Base-by-base conservation (phyloP, 495 filamentous ascomycete genomes). In the Tetracladium marchalianum region DNA sequence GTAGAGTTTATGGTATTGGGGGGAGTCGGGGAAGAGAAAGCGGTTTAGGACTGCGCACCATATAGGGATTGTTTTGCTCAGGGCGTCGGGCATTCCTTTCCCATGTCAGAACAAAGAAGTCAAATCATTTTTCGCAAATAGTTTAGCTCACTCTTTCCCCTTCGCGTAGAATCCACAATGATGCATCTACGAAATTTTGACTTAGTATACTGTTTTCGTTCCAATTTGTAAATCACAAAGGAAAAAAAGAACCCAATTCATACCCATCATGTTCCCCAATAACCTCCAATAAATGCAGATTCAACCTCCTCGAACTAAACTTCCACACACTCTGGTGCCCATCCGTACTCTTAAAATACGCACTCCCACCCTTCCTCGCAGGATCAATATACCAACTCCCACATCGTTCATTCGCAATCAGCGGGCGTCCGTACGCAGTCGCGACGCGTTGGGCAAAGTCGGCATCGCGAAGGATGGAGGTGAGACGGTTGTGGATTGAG, bases 311-410 rank as follows among this genome's bases (percentile, higher is more conserved):
- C 24, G 76, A 72, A 65, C 81, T 93, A 58, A 96, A 95, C 37
- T 77, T 75, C 90, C 90, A 97, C 62, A 92, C 75, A 15, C 86
- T 85, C 0, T 73, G 75, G 67, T 98, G 92, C 1, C 92, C 92
- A 65, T 98, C 92, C 22, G 92, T 98, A 66, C 87, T 93, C 71
- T 98, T 98, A 66, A 96, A 98, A 66, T 97, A 97, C 6, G 77
- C 86, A 41, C 84, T 85, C 12, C 74, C 85, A 1, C 64, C 64
- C 58, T 89, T 89, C 10, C 47, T 52, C 15, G 62, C 61, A 0
- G 85, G 82, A 24, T 77, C 68, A 33, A 96, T 84, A 62, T 98
- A 98, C 92, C 92, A 98, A 59, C 87, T 89, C 1, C 92, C 92
- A 57, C 90, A 95, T 41, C 92, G 72, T 61, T 95, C 87, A 56